Base-by-base conservation (phyloP, 768 basidiomycete genomes). In the Hygrocybe punicea region DNA sequence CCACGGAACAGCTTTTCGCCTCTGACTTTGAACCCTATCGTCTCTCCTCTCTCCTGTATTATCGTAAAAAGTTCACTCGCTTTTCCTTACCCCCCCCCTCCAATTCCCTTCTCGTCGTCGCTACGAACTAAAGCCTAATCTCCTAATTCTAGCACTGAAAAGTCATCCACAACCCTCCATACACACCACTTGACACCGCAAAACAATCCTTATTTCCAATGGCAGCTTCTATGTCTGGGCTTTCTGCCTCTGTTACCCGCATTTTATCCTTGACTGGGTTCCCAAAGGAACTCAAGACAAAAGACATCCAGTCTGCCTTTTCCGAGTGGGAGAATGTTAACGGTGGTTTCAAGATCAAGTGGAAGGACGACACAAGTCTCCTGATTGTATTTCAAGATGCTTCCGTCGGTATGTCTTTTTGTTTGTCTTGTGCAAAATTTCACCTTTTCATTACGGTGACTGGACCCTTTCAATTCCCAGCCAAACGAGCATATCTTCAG, bases 261-360 rank as follows among this genome's bases (percentile, higher is more conserved):
- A 96, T 99, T 68, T 86, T 99, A 65, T 87, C 81, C 66, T 78
- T 99, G 57, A 85, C 85, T n/a, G 91, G 93, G 63, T 99, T 99
- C 69, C 83, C 91, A 9, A 89, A 94, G 69, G 89, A 94, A 76
- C 84, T 99, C 66, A 99, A 98, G 79, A 99, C 97, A 51, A 88
- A 93, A 71, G 97, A 99, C 73, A 91, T 99, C 49, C 94, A 98
- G 69, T 69, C 80, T 42, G 89, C 93, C 45, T 97, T 98, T 71
- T 78, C 86, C 50, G 93, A 94, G 45, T 98, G 89, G 82, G 93
- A 97, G 65, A 80, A 75, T 58, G 77, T 86, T 52, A 84, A 79
- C 56, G 97, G 96, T 25, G 97, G 97, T 21, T 97, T 96, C 79
- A 93, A 95, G 81, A 95, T 99, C 70, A 99, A 99, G 71, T 99